Evolutionary conservation across 2,329 filamentous ascomycete species (phyloP), one percentile per base, ranked within the genome.

Genomic region (Chaetomiaceae sp.): DNA sequence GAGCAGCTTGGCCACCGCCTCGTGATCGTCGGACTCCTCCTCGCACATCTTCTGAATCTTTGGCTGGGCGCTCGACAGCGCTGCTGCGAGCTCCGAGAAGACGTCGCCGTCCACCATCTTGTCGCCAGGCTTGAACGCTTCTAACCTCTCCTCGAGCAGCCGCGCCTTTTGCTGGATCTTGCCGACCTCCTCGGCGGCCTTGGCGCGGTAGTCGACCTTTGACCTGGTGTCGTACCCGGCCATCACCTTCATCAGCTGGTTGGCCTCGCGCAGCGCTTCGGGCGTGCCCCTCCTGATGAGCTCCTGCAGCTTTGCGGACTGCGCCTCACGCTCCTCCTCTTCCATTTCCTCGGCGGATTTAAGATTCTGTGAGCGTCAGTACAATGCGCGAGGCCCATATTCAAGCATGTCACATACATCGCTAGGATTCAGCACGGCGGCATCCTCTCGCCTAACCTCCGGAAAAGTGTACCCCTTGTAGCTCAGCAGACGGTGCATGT

Each of bases 11-110:
- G 91, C 89, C 6, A 99, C 94, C 5, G 94, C 94, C 73, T 96
- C 94, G 57, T 91, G 85, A 66, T 99, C 94, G 57, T 97, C 92
- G 11, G 91, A 96, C 67, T 99, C 94, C 71, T 99, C 94, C 71
- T 97, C 92, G 66, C 92, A 97, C 92, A 99, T 99, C 73, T 90
- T 96, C 69, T 97, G 92, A 60, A 99, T 97, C 75, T 99, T 99
- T 8, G 94, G 94, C 65, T 99, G 94, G 2, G 94, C 94, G 66
- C 88, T 96, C 69, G 90, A 89, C 42, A 99, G 78, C 9, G 94
- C 85, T 59, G 88, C 86, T 5, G 91, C 91, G 50, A 99, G 80
- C 75, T 99, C 94, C 76, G 91, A 81, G 61, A 83, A 86, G 19
- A 86, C 83, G 56, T 86, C 83, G 12, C 82, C 81, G 17, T 85